Evolutionary conservation across 306 rosid species (phyloP).

Genomic region (Canavalia ensiformis): DNA sequence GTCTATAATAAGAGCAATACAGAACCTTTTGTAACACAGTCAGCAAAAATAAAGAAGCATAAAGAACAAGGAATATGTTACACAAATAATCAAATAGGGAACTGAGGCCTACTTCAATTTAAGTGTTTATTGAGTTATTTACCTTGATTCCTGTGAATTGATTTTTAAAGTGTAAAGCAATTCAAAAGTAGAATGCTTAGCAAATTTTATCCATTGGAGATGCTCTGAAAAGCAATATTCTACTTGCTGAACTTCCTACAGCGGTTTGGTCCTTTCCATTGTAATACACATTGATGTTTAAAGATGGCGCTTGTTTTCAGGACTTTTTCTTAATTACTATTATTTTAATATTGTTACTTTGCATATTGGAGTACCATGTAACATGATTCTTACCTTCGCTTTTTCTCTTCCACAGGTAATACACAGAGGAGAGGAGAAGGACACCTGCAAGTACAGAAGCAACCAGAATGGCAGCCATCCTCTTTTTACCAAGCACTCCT

Average conservation of each 20-base stretch:
- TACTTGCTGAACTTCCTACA: not conserved
- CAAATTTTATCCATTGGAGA: too few relatives aligned
- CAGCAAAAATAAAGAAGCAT: too few relatives aligned
- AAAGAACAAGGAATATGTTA: not conserved
- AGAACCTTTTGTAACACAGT: too few relatives aligned
- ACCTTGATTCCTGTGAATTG: too few relatives aligned
- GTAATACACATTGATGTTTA: not conserved
- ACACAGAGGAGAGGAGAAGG: constrained; percentile 21
- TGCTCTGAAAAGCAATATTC: not conserved
- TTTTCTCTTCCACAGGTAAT: constrained; percentile 32
- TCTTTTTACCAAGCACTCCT: not conserved
- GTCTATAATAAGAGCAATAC: too few relatives aligned
- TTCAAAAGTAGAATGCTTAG: too few relatives aligned
- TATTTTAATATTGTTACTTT: not conserved
- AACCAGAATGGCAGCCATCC: constrained; percentile 10
- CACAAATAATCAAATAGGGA: not conserved
- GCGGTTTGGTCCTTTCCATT: not conserved
- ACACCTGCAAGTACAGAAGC: constrained; percentile 11
- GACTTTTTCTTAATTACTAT: too few relatives aligned
- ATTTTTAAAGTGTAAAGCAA: too few relatives aligned
- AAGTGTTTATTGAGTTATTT: too few relatives aligned
- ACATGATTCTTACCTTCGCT: constrained; percentile 23
- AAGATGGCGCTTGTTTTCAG: not conserved
- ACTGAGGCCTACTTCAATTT: too few relatives aligned
- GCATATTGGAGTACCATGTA: not conserved